Evolutionary conservation across 1,139 yeast genomes (phyloP).

Genomic region (Scheffersomyces titani): DNA sequence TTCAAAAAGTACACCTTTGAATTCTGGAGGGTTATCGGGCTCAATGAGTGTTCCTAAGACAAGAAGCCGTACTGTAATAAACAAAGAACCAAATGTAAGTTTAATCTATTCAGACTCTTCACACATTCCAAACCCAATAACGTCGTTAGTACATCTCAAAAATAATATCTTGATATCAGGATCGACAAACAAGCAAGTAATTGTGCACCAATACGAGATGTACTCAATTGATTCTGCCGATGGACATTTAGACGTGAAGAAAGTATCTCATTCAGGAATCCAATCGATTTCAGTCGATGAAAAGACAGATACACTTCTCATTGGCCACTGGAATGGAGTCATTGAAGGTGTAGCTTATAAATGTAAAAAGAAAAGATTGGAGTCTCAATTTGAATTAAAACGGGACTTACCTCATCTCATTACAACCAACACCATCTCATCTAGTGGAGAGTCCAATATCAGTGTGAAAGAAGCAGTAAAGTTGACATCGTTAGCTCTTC

Average conservation of each 20-base stretch:
- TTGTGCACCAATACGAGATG: conserved; percentile 22
- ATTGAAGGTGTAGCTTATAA: conserved; percentile 23
- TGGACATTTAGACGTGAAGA: conserved; percentile 1
- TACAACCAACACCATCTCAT: conserved; percentile 5
- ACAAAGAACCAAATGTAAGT: conserved; percentile 19
- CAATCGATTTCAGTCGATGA: conserved; percentile 13
- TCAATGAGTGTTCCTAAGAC: background rate
- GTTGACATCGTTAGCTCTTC: conserved; percentile 15
- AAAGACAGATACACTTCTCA: conserved; percentile 12
- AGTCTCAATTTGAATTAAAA: conserved; percentile 1
- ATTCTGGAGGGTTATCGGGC: conserved; percentile 1
- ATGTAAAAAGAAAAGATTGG: conserved; percentile 9
- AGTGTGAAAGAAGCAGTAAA: conserved; percentile 6
- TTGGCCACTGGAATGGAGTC: conserved; percentile 47
- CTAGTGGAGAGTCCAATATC: conserved; percentile 6
- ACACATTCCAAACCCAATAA: conserved; percentile 55
- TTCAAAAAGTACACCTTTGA: background rate
- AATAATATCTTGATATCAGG: conserved; percentile 37
- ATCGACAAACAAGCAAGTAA: conserved; percentile 38
- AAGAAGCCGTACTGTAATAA: conserved; percentile 16
- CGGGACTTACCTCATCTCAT: conserved; percentile 11
- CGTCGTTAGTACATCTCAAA: conserved; percentile 30
- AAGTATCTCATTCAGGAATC: conserved; percentile 7
- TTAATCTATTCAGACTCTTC: conserved; percentile 24
- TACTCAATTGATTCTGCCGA: conserved; percentile 17